Base-by-base conservation (phyloP, 2,329 filamentous ascomycete genomes). In the Dactylonectria estremocensis region DNA sequence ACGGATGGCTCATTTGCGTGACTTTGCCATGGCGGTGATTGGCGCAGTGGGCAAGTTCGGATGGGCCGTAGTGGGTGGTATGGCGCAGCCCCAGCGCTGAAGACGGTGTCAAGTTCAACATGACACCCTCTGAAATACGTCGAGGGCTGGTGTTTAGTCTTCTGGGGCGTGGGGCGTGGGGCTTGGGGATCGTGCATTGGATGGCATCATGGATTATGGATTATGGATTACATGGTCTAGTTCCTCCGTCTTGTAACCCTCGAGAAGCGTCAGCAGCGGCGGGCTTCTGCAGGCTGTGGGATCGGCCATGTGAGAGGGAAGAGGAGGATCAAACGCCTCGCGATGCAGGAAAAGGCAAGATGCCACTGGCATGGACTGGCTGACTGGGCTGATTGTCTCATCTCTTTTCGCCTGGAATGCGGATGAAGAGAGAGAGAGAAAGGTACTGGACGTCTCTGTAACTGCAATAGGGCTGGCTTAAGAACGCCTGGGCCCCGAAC, bases 321-420 rank as follows among this genome's bases (percentile, higher is more conserved):
- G 9, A 28, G 4, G 24, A 28, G 24, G 31, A 35, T 28, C 49
- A 52, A 33, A 33, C 16, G 14, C 13, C 43, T 22, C 22, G 22
- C 48, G 18, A 14, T 9, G 16, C 16, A 13, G 9, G 28, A 50
- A 18, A 22, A 52, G 49, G 10, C 50, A 33, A 35, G 50, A n/a
- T 18, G 50, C 50, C 31, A 33, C 35, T 22, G 28, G 50, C 33
- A 20, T 53, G 28, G 20, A 18, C n/a, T 14, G 50, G 35, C 35
- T 16, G 20, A 18, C n/a, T 14, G 50, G 35, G 35, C 10, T 61
- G 24, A 31, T 48, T 33, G 45, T 63, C 56, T 59, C 56, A 49
- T 20, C n/a, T 58, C n/a, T 8, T 10, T 20, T 31, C 50, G 9
- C 16, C 16, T 53, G 50, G 50, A 53, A 53, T 53, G 50, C 11